Base-by-base conservation (phyloP, 2,329 filamentous ascomycete genomes). In the Rutstroemia sp. region DNA sequence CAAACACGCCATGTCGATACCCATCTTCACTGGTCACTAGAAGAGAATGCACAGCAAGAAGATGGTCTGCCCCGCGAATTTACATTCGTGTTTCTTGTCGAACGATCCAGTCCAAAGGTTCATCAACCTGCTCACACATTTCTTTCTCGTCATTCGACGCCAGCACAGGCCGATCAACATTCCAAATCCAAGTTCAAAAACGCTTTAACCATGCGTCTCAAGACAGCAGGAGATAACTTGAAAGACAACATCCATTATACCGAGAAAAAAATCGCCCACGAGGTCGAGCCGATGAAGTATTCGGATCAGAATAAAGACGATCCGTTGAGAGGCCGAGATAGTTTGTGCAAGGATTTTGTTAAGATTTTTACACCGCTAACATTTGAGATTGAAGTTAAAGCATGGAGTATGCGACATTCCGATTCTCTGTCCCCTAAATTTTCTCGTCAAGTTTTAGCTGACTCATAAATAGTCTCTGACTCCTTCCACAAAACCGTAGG, bases 31-130 rank as follows among this genome's bases (percentile, higher is more conserved):
- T 79, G 76, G 76, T 76, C 76, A 4, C 67, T 79, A 1, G 74
- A 76, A 54, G 76, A 79, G 53, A 79, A 78, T 56, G 59, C 63
- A 39, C 65, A 78, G 8, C 76, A 78, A 60, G 70, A 72, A 23
- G 76, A 74, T 4, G 76, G 76, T 2, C 64, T 79, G 4, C 76
- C 76, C 9, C 71, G 76, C 8, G 76, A 78, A 56, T 77, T 78
- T 50, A 77, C 76, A 2, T 78, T 78, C 60, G 75, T 76, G 16
- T 71, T 78, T 67, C 64, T 79, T 5, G 66, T 78, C 5, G 62
- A 65, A 39, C 52, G 62, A 25, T 50, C 58, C 3, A 56, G 51
- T 12, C 52, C 58, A 3, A 19, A 54, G 9, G 30, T 48, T 19
- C 38, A 41, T 23, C 38, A 46, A 3, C 37, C 53, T 4, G 25